These are phyloP conservation scores for Cubamyces sp. DNA, from an alignment of 768 basidiomycete genomes.

Conservation along the genomic window DNA sequence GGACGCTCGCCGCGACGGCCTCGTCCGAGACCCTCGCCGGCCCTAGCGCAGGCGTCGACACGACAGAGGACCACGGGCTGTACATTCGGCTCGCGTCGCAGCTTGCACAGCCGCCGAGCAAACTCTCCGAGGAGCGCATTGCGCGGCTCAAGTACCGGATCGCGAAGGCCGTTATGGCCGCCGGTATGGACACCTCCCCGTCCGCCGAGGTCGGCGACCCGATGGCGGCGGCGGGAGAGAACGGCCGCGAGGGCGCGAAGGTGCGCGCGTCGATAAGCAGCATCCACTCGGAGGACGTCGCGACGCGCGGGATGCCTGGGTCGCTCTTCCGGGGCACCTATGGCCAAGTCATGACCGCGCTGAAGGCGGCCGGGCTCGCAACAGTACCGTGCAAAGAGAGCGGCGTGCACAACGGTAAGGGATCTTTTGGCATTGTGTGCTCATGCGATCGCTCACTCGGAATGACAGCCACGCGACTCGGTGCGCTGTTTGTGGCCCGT, in stretches of 20 bases:
- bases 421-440: neutral
- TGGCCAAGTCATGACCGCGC: conserved; percentile 46
- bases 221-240: conserved; percentile 4
- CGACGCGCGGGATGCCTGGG: conserved; percentile 26
- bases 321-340: conserved; percentile 48
- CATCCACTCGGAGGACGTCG: conserved; percentile 26
- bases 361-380: conserved; percentile 42
- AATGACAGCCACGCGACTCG: conserved; percentile 42
- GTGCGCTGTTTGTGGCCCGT: conserved; percentile 45
- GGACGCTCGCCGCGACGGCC: conserved; percentile 22
- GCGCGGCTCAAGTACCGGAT: conserved; percentile 41
- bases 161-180: conserved; percentile 41
- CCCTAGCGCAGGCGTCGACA: neutral
- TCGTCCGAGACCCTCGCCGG: conserved; percentile 29
- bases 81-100: conserved; percentile 33
- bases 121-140: conserved; percentile 29
- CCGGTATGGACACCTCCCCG: conserved; percentile 45
- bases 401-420: conserved; percentile 39
- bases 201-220: conserved; percentile 25
- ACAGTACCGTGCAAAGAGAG: conserved; percentile 37
- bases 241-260: neutral
- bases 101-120: conserved; percentile 23
- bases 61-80: conserved; percentile 22
- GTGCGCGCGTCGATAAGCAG: conserved; percentile 23
- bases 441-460: neutral